Evolutionary conservation across 805 yeast species (phyloP), one percentile per base, ranked within the genome.

Genomic region (Pichia phayaonensis): DNA sequence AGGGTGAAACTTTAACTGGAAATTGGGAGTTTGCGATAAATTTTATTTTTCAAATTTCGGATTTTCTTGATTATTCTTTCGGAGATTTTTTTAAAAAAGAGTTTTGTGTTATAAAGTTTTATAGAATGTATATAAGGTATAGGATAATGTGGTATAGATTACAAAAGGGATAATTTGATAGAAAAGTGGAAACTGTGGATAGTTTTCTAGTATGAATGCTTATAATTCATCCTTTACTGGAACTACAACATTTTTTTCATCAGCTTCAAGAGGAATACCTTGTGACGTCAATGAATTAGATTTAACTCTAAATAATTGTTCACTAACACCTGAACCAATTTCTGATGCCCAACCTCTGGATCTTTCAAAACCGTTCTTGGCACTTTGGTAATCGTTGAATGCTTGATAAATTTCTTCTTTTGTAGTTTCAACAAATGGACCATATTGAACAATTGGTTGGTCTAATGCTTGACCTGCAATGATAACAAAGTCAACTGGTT

Each of bases 351-450:
- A 85, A 15, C 76, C 73, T 46, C 66, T 73, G 40, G 86, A 78
- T 47, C 76, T 77, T 63, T 81, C 89, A 59, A 86, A 86, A 0
- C 92, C 92, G 62, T 84, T 83, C 26, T 70, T 65, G 50, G 80
- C 84, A 46, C 68, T 64, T 66, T 84, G 92, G 64, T 84, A 90
- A 62, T 86, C 90, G 65, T 69, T 59, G 59, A 86, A 82, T 0
- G 88, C 94, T 58, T 84, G 68, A 56, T 80, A 74, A 53, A 90
- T 83, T 55, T 78, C 79, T 47, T 80, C 84, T 49, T 74, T 73
- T 22, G 84, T 69, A 8, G 86, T 78, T 54, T 86, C 92, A 20
- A 90, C 97, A 62, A 90, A 90, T 15, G 97, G 97, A 18, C 97
- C 97, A 63, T 89, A 84, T 63, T 90, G 96, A 31, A 87, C 85